Conservation (phyloP, 2,329 filamentous ascomycete genomes). For the Talaromyces amestolkiae region DNA sequence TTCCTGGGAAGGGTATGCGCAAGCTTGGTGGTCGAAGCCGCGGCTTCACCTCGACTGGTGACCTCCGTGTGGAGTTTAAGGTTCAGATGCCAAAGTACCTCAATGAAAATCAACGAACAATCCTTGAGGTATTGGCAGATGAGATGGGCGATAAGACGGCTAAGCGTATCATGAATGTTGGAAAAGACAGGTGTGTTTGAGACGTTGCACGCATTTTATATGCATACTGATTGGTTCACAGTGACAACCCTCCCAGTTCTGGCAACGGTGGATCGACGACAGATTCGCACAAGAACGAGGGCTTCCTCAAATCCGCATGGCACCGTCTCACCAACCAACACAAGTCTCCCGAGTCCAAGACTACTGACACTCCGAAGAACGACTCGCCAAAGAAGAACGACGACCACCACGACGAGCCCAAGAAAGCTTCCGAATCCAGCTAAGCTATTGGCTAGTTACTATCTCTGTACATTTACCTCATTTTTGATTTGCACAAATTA, state of each 20-base stretch:
- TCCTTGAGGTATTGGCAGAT: constrained; percentile 93
- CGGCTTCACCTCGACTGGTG: constrained; percentile 61
- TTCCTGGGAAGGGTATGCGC: constrained; percentile 92
- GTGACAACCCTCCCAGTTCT: constrained; percentile 16
- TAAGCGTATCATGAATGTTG: constrained; percentile 85
- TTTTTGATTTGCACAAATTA: constrained; percentile 18
- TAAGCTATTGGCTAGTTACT: constrained; percentile 23
- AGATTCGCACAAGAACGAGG: constrained; percentile 71
- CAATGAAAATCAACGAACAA: constrained; percentile 83
- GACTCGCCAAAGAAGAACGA: constrained; percentile 21
- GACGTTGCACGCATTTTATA: neutral
- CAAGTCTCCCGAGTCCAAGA: constrained; percentile 41
- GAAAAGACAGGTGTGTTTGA: constrained; percentile 53
- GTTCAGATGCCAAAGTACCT: constrained; percentile 94
- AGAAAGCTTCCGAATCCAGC: constrained; percentile 41
- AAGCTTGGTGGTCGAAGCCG: constrained; percentile 65
- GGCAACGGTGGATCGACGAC: constrained; percentile 25
- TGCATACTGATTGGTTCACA: neutral
- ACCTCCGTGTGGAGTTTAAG: constrained; percentile 91
- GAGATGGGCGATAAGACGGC: constrained; percentile 93
- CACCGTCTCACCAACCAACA: constrained; percentile 74
- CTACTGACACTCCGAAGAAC: constrained; percentile 30
- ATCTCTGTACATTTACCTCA: constrained; percentile 7
- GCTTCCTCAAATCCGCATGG: constrained; percentile 91
- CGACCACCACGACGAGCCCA: constrained; percentile 33